Conservation (phyloP, 768 basidiomycete species). For the Sarcodon aspratus region DNA sequence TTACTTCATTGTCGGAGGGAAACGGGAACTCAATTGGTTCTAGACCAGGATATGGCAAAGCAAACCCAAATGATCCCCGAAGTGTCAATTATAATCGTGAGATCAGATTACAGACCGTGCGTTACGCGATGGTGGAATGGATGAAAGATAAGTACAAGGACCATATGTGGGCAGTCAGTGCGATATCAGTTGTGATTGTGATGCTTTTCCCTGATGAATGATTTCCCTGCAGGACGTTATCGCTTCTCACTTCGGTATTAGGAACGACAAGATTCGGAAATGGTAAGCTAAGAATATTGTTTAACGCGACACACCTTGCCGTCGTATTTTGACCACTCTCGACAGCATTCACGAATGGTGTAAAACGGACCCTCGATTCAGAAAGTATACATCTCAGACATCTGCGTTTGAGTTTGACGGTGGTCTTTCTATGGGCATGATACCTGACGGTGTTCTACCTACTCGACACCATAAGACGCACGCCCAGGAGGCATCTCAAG, state of each 20-base stretch:
- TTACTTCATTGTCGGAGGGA: neutral
- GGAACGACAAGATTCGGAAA: slow-evolving; percentile 26
- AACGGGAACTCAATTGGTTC: neutral
- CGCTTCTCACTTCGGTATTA: slow-evolving; percentile 33
- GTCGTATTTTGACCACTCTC: neutral
- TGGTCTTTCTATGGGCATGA: neutral
- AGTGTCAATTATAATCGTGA: slow-evolving; percentile 38
- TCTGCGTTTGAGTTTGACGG: neutral
- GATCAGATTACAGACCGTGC: slow-evolving; percentile 28
- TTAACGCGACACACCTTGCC: neutral
- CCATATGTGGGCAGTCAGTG: slow-evolving; percentile 35
- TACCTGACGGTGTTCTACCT: neutral
- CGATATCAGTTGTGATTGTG: neutral
- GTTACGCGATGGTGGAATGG: slow-evolving; percentile 48
- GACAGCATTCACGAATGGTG: slow-evolving; percentile 26
- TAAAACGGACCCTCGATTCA: slow-evolving; percentile 15
- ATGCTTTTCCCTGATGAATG: neutral
- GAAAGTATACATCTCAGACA: slow-evolving; percentile 8
- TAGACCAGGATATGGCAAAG: slow-evolving; percentile 39
- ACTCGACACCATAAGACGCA: neutral
- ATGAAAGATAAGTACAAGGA: slow-evolving; percentile 27
- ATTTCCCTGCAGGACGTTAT: slow-evolving; percentile 31
- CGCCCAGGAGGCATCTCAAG: neutral
- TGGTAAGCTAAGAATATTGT: slow-evolving; percentile 19
- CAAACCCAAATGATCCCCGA: slow-evolving; percentile 18